phyloP scores from a whole-genome alignment of 768 basidiomycete species.

The Chiua virens region DNA sequence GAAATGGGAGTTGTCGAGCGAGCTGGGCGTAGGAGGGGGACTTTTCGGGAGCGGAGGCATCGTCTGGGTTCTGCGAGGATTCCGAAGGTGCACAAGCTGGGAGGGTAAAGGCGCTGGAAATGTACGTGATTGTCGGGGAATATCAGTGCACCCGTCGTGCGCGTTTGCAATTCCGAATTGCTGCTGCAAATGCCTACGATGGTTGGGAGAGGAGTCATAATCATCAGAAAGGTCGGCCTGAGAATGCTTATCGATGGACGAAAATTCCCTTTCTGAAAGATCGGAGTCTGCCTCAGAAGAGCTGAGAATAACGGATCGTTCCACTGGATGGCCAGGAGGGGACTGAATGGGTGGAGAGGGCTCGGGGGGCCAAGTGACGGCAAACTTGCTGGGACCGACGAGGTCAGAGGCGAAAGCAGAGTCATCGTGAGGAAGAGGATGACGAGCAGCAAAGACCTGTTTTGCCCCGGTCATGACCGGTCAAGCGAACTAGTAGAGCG shows the following conservation, averaged over 20 bases:
- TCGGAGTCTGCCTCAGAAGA: conserved; percentile 55
- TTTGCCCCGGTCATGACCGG: conserved; percentile 29
- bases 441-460: conserved; percentile 50
- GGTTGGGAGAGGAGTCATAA: conserved; percentile 24
- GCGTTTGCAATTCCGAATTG: conserved; percentile 17
- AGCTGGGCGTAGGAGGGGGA: conserved; percentile 18
- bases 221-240: conserved; percentile 34
- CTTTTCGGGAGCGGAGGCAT: conserved; percentile 9
- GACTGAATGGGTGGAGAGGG: conserved; percentile 39
- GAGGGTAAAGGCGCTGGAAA: conserved; percentile 80
- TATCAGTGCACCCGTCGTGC: conserved; percentile 27
- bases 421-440: conserved; percentile 42
- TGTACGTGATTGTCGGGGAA: conserved; percentile 68
- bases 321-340: conserved; percentile 30
- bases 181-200: conserved; percentile 27
- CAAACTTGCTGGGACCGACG: conserved; percentile 55
- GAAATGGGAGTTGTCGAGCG: conserved; percentile 38
- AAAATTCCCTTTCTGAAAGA: conserved; percentile 45
- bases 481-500: background rate
- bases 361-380: conserved; percentile 56
- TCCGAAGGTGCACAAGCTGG: conserved; percentile 71
- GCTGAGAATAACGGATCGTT: conserved; percentile 43
- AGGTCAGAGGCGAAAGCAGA: conserved; percentile 46
- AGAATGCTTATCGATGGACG: conserved; percentile 31
- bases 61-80: conserved; percentile 51